Evolutionary conservation across 352 stramenopile species (phyloP).

Genomic region (Peronosclerospora sorghi): DNA sequence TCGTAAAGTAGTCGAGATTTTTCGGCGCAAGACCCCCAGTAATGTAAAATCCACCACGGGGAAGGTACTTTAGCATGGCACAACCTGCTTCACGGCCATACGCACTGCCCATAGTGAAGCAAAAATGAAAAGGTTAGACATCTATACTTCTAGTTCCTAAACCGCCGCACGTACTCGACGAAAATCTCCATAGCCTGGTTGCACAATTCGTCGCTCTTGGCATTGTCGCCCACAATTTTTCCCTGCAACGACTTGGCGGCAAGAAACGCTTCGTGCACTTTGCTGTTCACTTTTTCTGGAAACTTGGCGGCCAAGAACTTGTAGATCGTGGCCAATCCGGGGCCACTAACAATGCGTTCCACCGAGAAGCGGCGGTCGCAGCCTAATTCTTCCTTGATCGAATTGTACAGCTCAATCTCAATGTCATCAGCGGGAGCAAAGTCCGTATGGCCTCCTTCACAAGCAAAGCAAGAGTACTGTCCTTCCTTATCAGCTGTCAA

Average conservation of each 20-base stretch:
- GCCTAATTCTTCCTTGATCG: slow-evolving; percentile 78
- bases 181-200: slow-evolving; percentile 91
- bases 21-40: slow-evolving; percentile 94
- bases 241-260: slow-evolving; percentile 54
- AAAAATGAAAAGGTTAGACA: slow-evolving; percentile 1
- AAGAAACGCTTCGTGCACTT: slow-evolving; percentile 63
- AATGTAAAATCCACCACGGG: slow-evolving; percentile 94
- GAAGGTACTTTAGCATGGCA: slow-evolving; percentile 92
- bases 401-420: slow-evolving; percentile 81
- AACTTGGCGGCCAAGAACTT: slow-evolving; percentile 91
- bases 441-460: slow-evolving; percentile 92
- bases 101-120: slow-evolving; percentile 28
- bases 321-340: slow-evolving; percentile 92
- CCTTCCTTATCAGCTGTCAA: slow-evolving; percentile 81
- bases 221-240: slow-evolving; percentile 84
- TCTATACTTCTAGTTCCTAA: background rate
- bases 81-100: slow-evolving; percentile 93
- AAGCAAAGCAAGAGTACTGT: slow-evolving; percentile 88
- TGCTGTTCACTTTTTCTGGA: slow-evolving; percentile 72
- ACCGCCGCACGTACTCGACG: slow-evolving; percentile 52
- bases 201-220: slow-evolving; percentile 71
- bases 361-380: slow-evolving; percentile 86
- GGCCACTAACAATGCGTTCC: slow-evolving; percentile 93
- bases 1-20: slow-evolving; percentile 91
- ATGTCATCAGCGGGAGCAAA: slow-evolving; percentile 86